Evolutionary conservation across 2,329 filamentous ascomycete species (phyloP), one percentile per base, ranked within the genome.

Genomic region (Fusarium camptoceras): DNA sequence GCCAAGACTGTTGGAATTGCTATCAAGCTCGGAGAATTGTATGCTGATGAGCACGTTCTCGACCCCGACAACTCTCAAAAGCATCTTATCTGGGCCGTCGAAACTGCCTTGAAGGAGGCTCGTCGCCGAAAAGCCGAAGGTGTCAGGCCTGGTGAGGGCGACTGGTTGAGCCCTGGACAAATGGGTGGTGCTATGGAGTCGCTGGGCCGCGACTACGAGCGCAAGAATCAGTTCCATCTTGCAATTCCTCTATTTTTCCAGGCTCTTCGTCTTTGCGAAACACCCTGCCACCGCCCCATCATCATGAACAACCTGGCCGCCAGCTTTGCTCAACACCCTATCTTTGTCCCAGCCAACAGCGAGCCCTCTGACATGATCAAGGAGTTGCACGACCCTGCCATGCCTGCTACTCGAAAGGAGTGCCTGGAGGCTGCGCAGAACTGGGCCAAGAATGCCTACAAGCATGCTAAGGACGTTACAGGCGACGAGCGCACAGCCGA

Each of bases 201-300:
- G 15, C 86, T 98, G 25, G 95, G 88, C 20, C 87, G 91, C 61
- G 89, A 90, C 73, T 98, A 97, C 79, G 89, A 93, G 76, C 85
- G 87, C 50, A 89, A 88, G 73, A 88, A 90, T 46, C 89, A 92
- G 73, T 91, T 94, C 76, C 92, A 95, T 72, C 89, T 98, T 3
- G 92, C 94, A 8, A 87, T 94, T 24, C 94, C 94, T 6, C 85
- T 98, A 30, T 97, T 94, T 78, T 88, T 98, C 74, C 94, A 97
- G 76, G 93, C 94, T 8, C 84, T 97, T 34, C 86, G 90, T 20
- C 81, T 96, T 47, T 91, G 77, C 85, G 88, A 81, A 24, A 81
- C 82, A 27, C 86, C 84, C 30, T 98, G 94, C 78, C 94, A 97
- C 78, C 89, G 91, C 53, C 91, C 93, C 28, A 86, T 94, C 16